These are phyloP conservation scores for Suhomyces kunorum DNA, from an alignment of 1,139 yeast genomes.

Conservation along the genomic window DNA sequence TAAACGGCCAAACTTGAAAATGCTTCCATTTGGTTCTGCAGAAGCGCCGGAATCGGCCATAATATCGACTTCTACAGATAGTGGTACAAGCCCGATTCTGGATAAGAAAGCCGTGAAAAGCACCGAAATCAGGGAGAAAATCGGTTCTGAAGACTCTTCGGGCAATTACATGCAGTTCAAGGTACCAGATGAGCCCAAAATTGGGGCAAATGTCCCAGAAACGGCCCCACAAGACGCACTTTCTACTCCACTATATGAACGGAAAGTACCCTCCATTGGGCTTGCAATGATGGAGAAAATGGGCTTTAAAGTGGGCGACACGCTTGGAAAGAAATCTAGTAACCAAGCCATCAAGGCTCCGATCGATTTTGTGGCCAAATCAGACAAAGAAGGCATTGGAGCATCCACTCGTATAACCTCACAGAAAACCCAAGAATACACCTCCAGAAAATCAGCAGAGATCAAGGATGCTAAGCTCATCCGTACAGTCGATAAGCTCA, in stretches of 20 bases:
- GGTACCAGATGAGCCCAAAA: not conserved
- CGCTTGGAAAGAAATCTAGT: conserved; percentile 34
- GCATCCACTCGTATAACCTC: not conserved
- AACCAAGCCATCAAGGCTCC: conserved; percentile 9
- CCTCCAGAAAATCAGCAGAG: not conserved
- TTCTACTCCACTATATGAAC: conserved; percentile 13
- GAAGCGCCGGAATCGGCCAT: not conserved
- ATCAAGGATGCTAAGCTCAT: not conserved
- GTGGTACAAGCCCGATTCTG: not conserved
- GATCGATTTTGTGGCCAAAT: conserved; percentile 14
- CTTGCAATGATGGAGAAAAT: conserved; percentile 54
- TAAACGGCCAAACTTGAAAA: not conserved
- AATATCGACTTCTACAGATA: not conserved
- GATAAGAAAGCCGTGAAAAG: not conserved
- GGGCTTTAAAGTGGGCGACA: conserved; percentile 53
- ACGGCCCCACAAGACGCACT: conserved; percentile 3
- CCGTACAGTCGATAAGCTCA: conserved; percentile 16
- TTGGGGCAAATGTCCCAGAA: not conserved
- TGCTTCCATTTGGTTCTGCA: not conserved
- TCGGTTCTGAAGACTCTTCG: not conserved
- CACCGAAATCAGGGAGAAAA: not conserved
- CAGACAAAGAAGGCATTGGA: conserved; percentile 18
- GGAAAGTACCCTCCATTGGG: conserved; percentile 38
- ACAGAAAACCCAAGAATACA: not conserved
- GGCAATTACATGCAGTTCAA: conserved; percentile 9